These are phyloP conservation scores for Prunus dulcis DNA, from an alignment of 306 rosid species.

Conservation along the genomic window DNA sequence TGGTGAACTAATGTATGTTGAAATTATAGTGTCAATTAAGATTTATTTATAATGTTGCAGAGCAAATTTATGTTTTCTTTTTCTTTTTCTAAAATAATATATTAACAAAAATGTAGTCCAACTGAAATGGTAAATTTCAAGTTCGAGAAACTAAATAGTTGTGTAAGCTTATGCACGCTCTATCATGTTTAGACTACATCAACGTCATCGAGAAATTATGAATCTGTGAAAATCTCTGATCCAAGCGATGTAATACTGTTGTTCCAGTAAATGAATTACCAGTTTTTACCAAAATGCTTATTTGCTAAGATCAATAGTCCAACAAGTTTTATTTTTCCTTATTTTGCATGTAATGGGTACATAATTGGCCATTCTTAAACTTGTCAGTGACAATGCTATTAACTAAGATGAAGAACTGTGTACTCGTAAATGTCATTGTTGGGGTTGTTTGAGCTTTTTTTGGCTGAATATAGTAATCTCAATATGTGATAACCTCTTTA, in stretches of 20 bases:
- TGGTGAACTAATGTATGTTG: not conserved
- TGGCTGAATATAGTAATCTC: not conserved
- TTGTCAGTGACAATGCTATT: not conserved
- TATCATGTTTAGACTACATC: not conserved
- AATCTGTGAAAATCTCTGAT: not conserved
- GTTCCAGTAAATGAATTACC: not conserved
- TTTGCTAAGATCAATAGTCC: not conserved
- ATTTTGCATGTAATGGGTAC: not conserved
- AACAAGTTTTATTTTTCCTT: not conserved
- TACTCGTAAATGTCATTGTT: not conserved
- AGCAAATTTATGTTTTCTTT: not conserved
- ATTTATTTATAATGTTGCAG: not conserved
- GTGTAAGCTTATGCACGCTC: too few relatives aligned
- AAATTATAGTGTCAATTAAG: not conserved
- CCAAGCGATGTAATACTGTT: not conserved
- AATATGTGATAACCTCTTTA: not conserved
- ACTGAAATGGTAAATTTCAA: not conserved
- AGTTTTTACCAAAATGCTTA: not conserved
- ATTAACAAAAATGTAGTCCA: not conserved
- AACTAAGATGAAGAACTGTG: not conserved
- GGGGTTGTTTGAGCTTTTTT: not conserved
- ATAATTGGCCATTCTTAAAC: not conserved
- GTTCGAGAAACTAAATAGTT: not conserved
- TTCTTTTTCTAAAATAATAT: not conserved
- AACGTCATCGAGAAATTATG: not conserved